Conservation (phyloP, 495 filamentous ascomycete species). For the Penicillium ochrochloron region DNA sequence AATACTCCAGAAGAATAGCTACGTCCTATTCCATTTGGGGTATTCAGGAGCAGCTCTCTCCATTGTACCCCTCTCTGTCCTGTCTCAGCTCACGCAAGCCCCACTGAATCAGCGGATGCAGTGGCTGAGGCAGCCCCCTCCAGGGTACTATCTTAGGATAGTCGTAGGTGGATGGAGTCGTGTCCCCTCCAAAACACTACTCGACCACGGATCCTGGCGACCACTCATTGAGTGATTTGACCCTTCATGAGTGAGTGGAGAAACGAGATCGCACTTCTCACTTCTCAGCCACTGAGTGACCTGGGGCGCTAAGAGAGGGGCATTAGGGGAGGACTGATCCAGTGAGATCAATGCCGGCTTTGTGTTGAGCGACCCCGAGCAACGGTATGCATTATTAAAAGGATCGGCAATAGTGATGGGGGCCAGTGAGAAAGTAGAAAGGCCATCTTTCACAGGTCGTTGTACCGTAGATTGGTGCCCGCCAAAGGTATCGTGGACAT, state of each 20-base stretch:
- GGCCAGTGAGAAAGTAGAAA: background rate
- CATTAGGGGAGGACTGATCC: conserved; percentile 12
- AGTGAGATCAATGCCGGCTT: conserved; percentile 12
- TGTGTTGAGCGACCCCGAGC: background rate
- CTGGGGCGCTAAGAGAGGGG: conserved; percentile 12
- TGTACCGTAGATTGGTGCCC: background rate
- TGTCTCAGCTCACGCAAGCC: conserved; percentile 26
- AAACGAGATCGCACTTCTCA: conserved; percentile 16
- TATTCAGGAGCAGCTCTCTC: conserved; percentile 15
- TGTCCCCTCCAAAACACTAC: conserved; percentile 15
- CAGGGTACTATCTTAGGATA: conserved; percentile 19
- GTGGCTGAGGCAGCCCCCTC: conserved; percentile 24
- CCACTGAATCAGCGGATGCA: conserved; percentile 19
- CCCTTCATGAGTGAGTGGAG: conserved; percentile 18
- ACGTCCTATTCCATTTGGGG: conserved; percentile 16
- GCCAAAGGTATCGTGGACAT: background rate
- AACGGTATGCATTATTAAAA: background rate
- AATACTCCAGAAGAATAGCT: conserved; percentile 27
- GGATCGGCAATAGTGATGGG: background rate
- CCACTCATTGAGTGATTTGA: background rate
- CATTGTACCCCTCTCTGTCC: conserved; percentile 3
- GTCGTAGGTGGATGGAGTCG: conserved; percentile 16
- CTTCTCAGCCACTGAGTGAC: conserved; percentile 8
- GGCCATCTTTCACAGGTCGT: background rate
- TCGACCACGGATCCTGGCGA: conserved; percentile 24